These are phyloP conservation scores for Bocquillonia castaneifolia DNA, from an alignment of 441 rosid species.

Conservation along the genomic window DNA sequence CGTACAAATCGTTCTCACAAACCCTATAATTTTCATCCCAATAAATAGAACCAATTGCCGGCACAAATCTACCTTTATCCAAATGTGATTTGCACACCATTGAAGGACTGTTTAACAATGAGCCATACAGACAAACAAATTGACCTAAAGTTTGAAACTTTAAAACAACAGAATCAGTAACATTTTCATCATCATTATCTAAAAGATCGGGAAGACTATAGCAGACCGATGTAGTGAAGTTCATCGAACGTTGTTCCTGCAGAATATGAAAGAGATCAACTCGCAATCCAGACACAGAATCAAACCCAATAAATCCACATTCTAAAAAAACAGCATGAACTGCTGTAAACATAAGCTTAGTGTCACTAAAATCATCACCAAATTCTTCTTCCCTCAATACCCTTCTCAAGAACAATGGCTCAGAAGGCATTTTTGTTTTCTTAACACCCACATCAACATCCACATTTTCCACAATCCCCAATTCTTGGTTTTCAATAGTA, in stretches of 20 bases:
- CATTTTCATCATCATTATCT: slow-evolving; percentile 15
- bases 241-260: slow-evolving; percentile 32
- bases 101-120: slow-evolving; percentile 24
- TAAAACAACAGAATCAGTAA: slow-evolving; percentile 36
- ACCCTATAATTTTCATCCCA: slow-evolving; percentile 14
- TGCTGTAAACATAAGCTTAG: slow-evolving; percentile 46
- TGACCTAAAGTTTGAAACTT: slow-evolving; percentile 49
- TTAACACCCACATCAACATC: slow-evolving; percentile 26
- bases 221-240: slow-evolving; percentile 34
- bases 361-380: slow-evolving; percentile 33
- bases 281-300: slow-evolving; percentile 30
- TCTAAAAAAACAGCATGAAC: slow-evolving; percentile 68
- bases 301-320: slow-evolving; percentile 55
- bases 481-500: neutral
- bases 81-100: slow-evolving; percentile 33
- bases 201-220: slow-evolving; percentile 56
- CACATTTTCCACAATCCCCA: slow-evolving; percentile 9
- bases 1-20: slow-evolving; percentile 22
- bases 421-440: slow-evolving; percentile 36
- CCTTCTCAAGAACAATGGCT: slow-evolving; percentile 57
- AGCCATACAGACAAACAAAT: slow-evolving; percentile 52
- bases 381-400: slow-evolving; percentile 49
- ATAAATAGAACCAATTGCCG: slow-evolving; percentile 33
- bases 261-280: slow-evolving; percentile 43
- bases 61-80: slow-evolving; percentile 42